Conservation (phyloP, 371 early-diverging fungal genomes). For the Saksenaea oblongispora region DNA sequence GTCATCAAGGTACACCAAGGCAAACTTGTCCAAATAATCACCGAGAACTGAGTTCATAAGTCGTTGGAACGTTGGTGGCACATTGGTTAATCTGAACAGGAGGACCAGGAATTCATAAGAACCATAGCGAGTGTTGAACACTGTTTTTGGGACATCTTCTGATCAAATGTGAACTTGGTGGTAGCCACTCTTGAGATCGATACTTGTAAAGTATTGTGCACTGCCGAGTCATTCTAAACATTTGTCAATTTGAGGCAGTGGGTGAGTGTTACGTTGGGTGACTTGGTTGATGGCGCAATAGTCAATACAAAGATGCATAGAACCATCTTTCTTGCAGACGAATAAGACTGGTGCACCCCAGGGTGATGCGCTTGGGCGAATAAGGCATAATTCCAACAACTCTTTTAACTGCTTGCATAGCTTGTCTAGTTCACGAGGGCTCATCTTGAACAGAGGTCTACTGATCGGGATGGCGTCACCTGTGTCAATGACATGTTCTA, state of each 20-base stretch:
- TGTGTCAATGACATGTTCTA: slow-evolving; percentile 16
- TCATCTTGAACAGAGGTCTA: slow-evolving; percentile 7
- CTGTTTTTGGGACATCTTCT: slow-evolving; percentile 32
- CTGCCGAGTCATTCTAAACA: slow-evolving; percentile 35
- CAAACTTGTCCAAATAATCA: too few relatives aligned
- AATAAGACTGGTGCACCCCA: slow-evolving; percentile 59
- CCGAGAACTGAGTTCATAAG: too few relatives aligned
- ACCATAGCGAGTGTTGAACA: slow-evolving; percentile 34
- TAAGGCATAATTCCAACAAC: slow-evolving; percentile 6
- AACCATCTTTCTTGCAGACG: slow-evolving; percentile 58
- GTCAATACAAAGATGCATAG: slow-evolving; percentile 39
- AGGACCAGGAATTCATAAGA: too few relatives aligned
- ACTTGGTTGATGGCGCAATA: slow-evolving; percentile 12
- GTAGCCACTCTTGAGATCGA: slow-evolving; percentile 50
- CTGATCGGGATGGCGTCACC: background rate
- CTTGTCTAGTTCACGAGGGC: slow-evolving; percentile 8
- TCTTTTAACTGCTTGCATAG: background rate
- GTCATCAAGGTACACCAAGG: too few relatives aligned
- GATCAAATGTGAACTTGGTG: slow-evolving; percentile 33
- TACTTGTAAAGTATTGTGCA: slow-evolving; percentile 41
- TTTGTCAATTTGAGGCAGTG: slow-evolving; percentile 30
- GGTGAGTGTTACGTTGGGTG: background rate
- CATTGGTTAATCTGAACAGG: too few relatives aligned
- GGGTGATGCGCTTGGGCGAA: slow-evolving; percentile 27
- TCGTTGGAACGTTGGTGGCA: too few relatives aligned